Evolutionary conservation across 169 alveolate genomes (phyloP).

Genomic region (Cystoisospora suis): DNA sequence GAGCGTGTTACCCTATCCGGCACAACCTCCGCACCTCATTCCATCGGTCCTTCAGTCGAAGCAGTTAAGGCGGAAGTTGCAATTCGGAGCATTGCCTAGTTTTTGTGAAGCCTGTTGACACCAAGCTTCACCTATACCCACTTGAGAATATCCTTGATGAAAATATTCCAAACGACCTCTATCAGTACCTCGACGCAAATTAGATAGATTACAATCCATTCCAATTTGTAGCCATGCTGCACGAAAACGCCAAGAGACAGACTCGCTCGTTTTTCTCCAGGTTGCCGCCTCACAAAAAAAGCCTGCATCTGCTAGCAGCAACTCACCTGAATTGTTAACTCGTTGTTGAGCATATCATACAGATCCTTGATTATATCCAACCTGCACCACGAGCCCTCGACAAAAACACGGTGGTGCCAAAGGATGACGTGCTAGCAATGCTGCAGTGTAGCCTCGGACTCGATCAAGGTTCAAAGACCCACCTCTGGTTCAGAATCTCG

Average conservation of each 20-base stretch:
- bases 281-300: too few relatives aligned
- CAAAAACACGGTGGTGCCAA: background rate
- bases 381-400: slow-evolving; percentile 27
- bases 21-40: background rate
- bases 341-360: slow-evolving; percentile 85
- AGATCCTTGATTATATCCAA: slow-evolving; percentile 84
- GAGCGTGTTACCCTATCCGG: background rate
- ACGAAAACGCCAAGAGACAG: background rate
- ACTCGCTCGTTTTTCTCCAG: background rate
- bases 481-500: slow-evolving; percentile 83
- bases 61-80: slow-evolving; percentile 63
- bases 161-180: slow-evolving; percentile 85
- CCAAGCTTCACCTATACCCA: slow-evolving; percentile 68
- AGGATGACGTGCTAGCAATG: too few relatives aligned
- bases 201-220: slow-evolving; percentile 83
- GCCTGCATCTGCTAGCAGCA: too few relatives aligned
- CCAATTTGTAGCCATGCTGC: slow-evolving; percentile 85
- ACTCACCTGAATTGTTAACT: slow-evolving; percentile 77
- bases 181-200: slow-evolving; percentile 82
- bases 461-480: background rate
- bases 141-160: slow-evolving; percentile 79
- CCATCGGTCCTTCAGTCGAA: slow-evolving; percentile 22
- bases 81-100: background rate
- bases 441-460: background rate
- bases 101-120: background rate